Base-by-base conservation (phyloP, 352 stramenopile genomes). In the Phytophthora hybrid region DNA sequence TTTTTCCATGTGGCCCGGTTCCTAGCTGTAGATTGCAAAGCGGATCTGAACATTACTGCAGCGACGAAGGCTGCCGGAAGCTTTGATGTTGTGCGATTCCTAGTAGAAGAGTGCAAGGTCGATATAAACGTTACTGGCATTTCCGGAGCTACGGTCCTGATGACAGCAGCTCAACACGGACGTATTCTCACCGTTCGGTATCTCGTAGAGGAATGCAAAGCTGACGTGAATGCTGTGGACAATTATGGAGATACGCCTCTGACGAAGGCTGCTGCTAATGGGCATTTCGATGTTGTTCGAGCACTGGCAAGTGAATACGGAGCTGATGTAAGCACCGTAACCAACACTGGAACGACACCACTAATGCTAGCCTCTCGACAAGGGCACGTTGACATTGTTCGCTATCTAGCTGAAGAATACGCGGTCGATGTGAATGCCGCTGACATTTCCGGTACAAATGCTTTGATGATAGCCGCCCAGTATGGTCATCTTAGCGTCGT, bases 331-430 rank as follows among this genome's bases (percentile, higher is more conserved):
- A 69, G 55, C 41, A 19, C 11, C 5, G 51, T 16, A 21, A 51
- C 56, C 51, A 69, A 69, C 5, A 19, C 59, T 7, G 37, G 37
- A 11, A 34, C 23, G 4, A 61, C 62, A 29, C 16, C 62, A 4
- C 16, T 69, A 10, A 49, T 66, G 46, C 10, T 18, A 31, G 54
- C 54, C n/a, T 31, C 31, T 11, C 18, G 7, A 6, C 14, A 60
- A 4, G 16, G 31, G 4, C 11, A 46, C 21, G 0, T 49, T 41
- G 54, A 60, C 6, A 32, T 60, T 16, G 54, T 60, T 21, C 14
- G 14, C 10, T 60, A 46, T 6, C 44, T 51, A 21, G 44, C 2
- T 19, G 44, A 14, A 23, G 44, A 51, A 51, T 5, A 14, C 44
- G 44, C 14, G 13, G 18, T 7, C 18, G 44, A 51, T 21, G 18